A percentile compares a stretch with the other conserved stretches of the same genome.
phyloP scores from a whole-genome alignment of 2,329 filamentous ascomycete species.

The Colletotrichum agaves region DNA sequence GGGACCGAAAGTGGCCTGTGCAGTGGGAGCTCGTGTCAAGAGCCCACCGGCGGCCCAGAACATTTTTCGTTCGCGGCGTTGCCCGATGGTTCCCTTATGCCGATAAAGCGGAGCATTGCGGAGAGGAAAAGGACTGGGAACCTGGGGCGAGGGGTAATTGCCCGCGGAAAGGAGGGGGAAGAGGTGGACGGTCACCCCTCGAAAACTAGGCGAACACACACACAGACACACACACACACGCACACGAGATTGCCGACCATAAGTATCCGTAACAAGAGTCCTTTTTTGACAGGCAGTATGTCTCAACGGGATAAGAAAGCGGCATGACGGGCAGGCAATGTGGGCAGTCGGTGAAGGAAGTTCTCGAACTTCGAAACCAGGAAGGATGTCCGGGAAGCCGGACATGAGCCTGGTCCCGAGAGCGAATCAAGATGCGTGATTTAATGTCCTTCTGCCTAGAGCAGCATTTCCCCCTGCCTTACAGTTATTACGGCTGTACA shows the following conservation, averaged over 20 bases:
- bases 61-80: slow-evolving; percentile 11
- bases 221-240: too few relatives aligned
- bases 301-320: not conserved
- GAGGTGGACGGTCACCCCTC: not conserved
- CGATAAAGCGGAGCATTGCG: slow-evolving; percentile 26
- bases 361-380: not conserved
- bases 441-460: not conserved
- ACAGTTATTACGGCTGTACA: not conserved
- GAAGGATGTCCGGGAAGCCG: not conserved
- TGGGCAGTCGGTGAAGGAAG: not conserved
- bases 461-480: not conserved
- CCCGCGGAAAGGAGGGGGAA: not conserved
- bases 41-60: slow-evolving; percentile 3
- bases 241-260: not conserved
- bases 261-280: not conserved
- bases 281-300: not conserved
- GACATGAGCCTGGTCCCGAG: not conserved
- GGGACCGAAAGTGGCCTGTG: slow-evolving; percentile 25
- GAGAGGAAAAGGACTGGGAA: slow-evolving; percentile 16
- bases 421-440: slow-evolving; percentile 10
- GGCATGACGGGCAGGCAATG: not conserved
- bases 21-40: slow-evolving; percentile 20
- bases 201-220: too few relatives aligned
- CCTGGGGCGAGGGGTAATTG: slow-evolving; percentile 1
- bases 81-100: slow-evolving; percentile 23